Evolutionary conservation across 139 green algal genomes (phyloP).

Genomic region (Chlorella sp.): DNA sequence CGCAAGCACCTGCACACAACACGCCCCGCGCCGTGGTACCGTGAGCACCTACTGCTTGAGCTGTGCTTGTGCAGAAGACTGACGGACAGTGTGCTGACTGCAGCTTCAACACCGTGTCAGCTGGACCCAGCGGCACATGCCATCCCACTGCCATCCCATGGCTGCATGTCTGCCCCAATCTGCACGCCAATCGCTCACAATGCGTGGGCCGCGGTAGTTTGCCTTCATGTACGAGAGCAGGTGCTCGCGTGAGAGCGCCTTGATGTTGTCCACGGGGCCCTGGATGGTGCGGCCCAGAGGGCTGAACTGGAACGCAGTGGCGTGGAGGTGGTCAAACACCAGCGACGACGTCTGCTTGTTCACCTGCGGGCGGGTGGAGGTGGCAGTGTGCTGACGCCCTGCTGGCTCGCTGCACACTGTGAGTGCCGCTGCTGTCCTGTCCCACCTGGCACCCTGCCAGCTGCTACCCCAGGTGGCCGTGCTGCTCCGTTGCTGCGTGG

Average conservation of each 20-base stretch:
- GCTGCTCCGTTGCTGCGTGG: too few species aligned
- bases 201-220: slow-evolving; percentile 87
- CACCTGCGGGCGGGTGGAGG: slow-evolving; percentile 21
- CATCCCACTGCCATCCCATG: too few species aligned
- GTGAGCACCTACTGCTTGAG: too few species aligned
- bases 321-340: slow-evolving; percentile 98
- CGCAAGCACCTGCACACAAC: slow-evolving; percentile 69
- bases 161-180: not conserved
- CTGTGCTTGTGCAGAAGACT: too few species aligned
- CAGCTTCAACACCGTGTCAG: too few species aligned
- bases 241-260: slow-evolving; percentile 75
- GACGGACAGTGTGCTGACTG: too few species aligned
- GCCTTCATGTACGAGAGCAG: slow-evolving; percentile 91
- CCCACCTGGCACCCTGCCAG: too few species aligned
- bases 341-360: slow-evolving; percentile 58
- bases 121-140: too few species aligned
- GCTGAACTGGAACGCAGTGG: slow-evolving; percentile 96
- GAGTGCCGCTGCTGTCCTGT: too few species aligned
- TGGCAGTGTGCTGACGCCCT: not conserved
- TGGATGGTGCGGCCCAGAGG: slow-evolving; percentile 94
- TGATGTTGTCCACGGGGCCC: slow-evolving; percentile 90
- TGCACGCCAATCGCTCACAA: slow-evolving; percentile 37
- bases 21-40: not conserved
- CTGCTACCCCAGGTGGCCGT: too few species aligned
- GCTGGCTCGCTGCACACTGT: too few species aligned